Percentiles rank a stretch among this genome's conserved stretches.
Evolutionary conservation across 345 rosid species (phyloP).

Genomic region (Erucastrum elatum): DNA sequence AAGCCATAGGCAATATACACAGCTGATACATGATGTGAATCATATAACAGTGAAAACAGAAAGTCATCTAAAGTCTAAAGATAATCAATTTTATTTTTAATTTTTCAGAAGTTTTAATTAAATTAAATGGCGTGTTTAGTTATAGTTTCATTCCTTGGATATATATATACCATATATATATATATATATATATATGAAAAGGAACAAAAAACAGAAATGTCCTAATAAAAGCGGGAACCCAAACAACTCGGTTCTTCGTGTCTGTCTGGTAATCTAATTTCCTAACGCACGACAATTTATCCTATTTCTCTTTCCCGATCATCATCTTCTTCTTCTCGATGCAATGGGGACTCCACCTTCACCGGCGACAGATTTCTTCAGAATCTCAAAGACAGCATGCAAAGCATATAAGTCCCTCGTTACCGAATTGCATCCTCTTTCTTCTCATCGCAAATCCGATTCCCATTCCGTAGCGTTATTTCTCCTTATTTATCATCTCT

Average conservation of each 20-base stretch:
- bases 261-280: slow-evolving; percentile 21
- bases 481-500: too few relatives aligned
- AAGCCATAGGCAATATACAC: background rate
- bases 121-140: background rate
- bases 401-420: slow-evolving; percentile 66
- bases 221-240: slow-evolving; percentile 37
- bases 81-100: background rate
- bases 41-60: background rate
- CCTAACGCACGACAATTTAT: too few relatives aligned
- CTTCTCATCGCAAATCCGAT: slow-evolving; percentile 43
- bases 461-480: slow-evolving; percentile 21
- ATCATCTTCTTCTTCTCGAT: background rate
- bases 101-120: background rate
- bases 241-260: slow-evolving; percentile 36
- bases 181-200: background rate
- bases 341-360: slow-evolving; percentile 50
- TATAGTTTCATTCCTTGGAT: background rate
- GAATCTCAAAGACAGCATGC: slow-evolving; percentile 44
- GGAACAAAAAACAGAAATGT: slow-evolving; percentile 7
- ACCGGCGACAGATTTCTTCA: slow-evolving; percentile 45
- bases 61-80: background rate
- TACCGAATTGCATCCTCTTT: slow-evolving; percentile 47
- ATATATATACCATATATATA: background rate
- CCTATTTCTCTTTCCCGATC: background rate
- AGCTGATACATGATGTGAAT: background rate